Percentiles rank a stretch among this genome's conserved stretches.
These are phyloP conservation scores for Tephrocybe sp. DNA, from an alignment of 768 basidiomycete species.

Conservation along the genomic window DNA sequence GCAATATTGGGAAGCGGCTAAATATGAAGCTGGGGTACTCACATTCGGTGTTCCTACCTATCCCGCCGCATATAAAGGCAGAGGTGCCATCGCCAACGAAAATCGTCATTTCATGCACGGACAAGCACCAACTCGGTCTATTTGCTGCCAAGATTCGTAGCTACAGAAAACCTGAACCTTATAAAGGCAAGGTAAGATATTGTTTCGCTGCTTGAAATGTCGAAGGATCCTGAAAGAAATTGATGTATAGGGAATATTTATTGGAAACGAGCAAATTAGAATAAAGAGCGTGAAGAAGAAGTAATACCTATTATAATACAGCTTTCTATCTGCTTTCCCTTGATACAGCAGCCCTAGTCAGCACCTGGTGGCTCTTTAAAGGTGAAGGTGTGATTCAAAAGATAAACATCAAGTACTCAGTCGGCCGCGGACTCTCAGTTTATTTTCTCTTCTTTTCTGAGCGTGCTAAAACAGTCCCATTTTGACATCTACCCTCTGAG, in stretches of 20 bases:
- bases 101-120: slow-evolving; percentile 76
- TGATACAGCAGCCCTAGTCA: no score
- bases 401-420: no score
- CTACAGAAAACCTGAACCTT: slow-evolving; percentile 91
- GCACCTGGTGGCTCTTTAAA: no score
- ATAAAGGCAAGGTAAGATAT: slow-evolving; percentile 88
- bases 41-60: slow-evolving; percentile 78
- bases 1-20: slow-evolving; percentile 62
- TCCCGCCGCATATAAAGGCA: slow-evolving; percentile 79
- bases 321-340: not conserved
- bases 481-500: no score
- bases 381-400: no score
- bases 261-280: slow-evolving; percentile 88
- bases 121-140: slow-evolving; percentile 85
- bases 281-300: slow-evolving; percentile 96
- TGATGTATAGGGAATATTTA: slow-evolving; percentile 75
- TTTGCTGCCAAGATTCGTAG: slow-evolving; percentile 85
- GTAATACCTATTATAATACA: slow-evolving; percentile 40
- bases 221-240: not conserved
- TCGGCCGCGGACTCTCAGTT: no score
- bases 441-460: no score
- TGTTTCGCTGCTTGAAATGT: not conserved
- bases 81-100: slow-evolving; percentile 82
- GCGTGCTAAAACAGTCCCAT: no score
- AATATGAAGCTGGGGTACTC: slow-evolving; percentile 94